Base-by-base conservation (phyloP, 108 stramenopile species). In the Poteriospumella lacustris region DNA sequence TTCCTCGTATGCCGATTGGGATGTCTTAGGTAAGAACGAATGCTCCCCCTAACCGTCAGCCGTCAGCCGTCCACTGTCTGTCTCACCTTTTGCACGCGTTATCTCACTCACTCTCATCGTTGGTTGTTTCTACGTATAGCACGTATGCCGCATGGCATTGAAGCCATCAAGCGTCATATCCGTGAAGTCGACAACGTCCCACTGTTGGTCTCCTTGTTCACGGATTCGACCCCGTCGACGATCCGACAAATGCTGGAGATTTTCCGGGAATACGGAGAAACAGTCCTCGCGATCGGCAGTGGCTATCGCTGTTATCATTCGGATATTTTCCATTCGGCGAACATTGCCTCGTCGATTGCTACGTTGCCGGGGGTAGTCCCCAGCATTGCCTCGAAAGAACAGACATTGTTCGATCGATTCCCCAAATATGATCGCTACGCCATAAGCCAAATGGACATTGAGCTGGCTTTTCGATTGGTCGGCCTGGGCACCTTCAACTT, bases 131-230 rank as follows among this genome's bases (percentile, higher is more conserved):
- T 42, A 73, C 1, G 43, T 58, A 0, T 76, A 76, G 95, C 95
- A 19, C 88, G 91, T 79, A 82, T 97, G 38, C 96, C 96, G 1
- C 96, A 97, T 80, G 96, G 86, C 2, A 83, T 86, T 33, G 93
- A 40, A 75, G 93, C 84, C 5, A 86, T 86, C 24, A 77, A 70
- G 33, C 91, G 95, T 0, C 92, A 91, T 68, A 91, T 96, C 2
- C 86, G 87, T n/a, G 2, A 92, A 42, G 95, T 97, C 1, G 96
- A 97, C 84, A 96, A 97, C 78, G 96, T 96, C 2, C 96, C 96
- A 9, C 86, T 97, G 41, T 84, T 97, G 44, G 96, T 97, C 5
- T 90, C 89, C 75, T 77, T 97, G n/a, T 97, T 90, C 79, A 97
- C 96, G 0, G 96, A 97, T 85, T 92, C 91, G 0, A 95, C 95